phyloP scores from a whole-genome alignment of 768 basidiomycete genomes.

The Galerina sulciceps region DNA sequence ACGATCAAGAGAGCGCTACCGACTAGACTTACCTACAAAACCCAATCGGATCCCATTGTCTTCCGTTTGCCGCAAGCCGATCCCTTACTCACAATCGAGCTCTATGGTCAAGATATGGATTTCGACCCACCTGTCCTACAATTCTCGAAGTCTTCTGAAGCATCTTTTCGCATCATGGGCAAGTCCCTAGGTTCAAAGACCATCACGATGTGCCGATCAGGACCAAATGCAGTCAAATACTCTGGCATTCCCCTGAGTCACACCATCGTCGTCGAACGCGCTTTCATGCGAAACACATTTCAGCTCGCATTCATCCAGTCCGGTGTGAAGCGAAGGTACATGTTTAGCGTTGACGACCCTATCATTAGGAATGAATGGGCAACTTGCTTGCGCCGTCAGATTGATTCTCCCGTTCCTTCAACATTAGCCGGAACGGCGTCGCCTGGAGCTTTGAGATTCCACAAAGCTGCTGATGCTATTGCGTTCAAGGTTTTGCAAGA shows the following conservation, averaged over 20 bases:
- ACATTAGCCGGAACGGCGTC: constrained; percentile 34
- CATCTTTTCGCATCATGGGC: constrained; percentile 92
- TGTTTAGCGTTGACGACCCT: constrained; percentile 90
- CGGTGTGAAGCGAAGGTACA: constrained; percentile 81
- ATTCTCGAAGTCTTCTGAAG: constrained; percentile 79
- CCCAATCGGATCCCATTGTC: constrained; percentile 87
- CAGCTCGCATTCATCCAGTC: constrained; percentile 81
- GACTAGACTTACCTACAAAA: constrained; percentile 80
- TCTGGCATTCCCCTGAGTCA: constrained; percentile 80
- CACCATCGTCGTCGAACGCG: constrained; percentile 80
- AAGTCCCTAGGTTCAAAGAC: constrained; percentile 80
- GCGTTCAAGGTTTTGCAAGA: constrained; percentile 88
- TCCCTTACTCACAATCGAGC: constrained; percentile 77
- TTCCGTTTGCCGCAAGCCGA: constrained; percentile 87
- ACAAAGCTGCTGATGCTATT: constrained; percentile 72
- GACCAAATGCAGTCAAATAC: constrained; percentile 84
- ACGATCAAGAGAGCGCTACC: constrained; percentile 78
- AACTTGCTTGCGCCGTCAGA: constrained; percentile 67
- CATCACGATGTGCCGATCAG: constrained; percentile 83
- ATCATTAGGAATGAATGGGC: constrained; percentile 78
- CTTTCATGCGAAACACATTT: constrained; percentile 97
- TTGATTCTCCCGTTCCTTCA: constrained; percentile 50
- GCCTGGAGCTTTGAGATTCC: constrained; percentile 48
- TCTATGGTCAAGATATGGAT: constrained; percentile 84
- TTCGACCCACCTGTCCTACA: constrained; percentile 88